Percentiles rank a stretch among this genome's conserved stretches.
phyloP scores from a whole-genome alignment of 345 rosid genomes.

The Orychophragmus violaceus region DNA sequence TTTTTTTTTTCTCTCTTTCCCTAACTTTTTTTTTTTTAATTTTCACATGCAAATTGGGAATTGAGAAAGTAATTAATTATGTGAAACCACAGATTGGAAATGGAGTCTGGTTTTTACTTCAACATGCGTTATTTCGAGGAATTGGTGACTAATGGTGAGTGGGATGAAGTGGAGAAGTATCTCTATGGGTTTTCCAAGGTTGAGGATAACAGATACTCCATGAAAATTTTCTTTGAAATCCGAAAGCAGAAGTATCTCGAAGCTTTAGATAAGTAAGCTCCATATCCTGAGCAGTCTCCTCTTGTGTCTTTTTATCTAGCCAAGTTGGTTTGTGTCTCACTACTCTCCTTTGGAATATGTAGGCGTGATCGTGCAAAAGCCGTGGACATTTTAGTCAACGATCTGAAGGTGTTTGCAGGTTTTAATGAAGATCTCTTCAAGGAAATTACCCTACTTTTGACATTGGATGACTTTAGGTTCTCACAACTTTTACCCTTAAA shows the following conservation, averaged over 20 bases:
- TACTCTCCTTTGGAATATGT: constrained; percentile 1
- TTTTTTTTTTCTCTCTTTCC: constrained; percentile 11
- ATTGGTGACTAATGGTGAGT: constrained; percentile 81
- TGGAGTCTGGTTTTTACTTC: constrained; percentile 82
- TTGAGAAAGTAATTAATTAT: not conserved
- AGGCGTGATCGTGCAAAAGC: constrained; percentile 79
- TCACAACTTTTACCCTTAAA: not conserved
- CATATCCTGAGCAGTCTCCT: not conserved
- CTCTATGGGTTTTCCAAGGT: constrained; percentile 51
- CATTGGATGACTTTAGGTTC: constrained; percentile 81
- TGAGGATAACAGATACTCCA: constrained; percentile 64
- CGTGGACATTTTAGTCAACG: constrained; percentile 79
- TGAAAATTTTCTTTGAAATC: constrained; percentile 88
- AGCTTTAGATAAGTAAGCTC: constrained; percentile 74
- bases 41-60: not conserved
- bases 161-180: constrained; percentile 88
- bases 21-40: too few species aligned
- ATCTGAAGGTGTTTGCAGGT: constrained; percentile 72
- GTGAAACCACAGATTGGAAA: constrained; percentile 55
- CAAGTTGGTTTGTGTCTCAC: not conserved
- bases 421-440: constrained; percentile 81
- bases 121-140: constrained; percentile 84
- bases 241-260: constrained; percentile 91
- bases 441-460: constrained; percentile 75
- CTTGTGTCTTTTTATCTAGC: not conserved